Evolutionary conservation across 768 basidiomycete genomes (phyloP), one percentile per base, ranked within the genome.

Genomic region (Phlebiopsis gigantea): DNA sequence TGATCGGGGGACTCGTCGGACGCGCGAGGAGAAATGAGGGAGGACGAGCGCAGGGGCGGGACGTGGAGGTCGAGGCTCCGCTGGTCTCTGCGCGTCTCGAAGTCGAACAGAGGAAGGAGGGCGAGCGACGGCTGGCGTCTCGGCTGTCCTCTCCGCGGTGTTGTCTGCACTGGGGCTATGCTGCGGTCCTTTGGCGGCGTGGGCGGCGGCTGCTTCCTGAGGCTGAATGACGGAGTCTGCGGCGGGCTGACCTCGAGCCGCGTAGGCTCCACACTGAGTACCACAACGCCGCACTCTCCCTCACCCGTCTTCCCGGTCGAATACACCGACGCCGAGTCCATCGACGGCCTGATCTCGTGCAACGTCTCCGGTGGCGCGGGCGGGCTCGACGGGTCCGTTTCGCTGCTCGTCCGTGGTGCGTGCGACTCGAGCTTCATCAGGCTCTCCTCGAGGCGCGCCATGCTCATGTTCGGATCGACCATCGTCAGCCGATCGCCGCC

Each of bases 381-480:
- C 17, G 12, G 8, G 34, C 34, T 39, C 21, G 52, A 42, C 41
- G 10, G 42, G 5, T 39, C 9, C 26, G 7, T 29, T 30, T n/a
- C 15, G 43, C 14, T 3, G 46, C 46, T 29, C 7, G 19, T 8
- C 26, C 58, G 25, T 9, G 59, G 59, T n/a, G 50, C 56, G 44
- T 58, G 55, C 39, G 56, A 43, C 42, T 57, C 60, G 30, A 64
- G 50, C 55, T 60, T 60, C 24, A 58, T 58, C 39, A 64, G 55
- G 41, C 53, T 64, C 58, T 39, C 28, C 51, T 60, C 58, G 34
- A 64, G 55, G 30, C 46, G 46, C 19, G 58, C 57, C 60, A 64
- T 61, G 54, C 63, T 64, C 42, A 26, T 46, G 26, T 60, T 56
- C 21, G 60, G 60, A 39, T 64, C 63, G 19, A 63, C 55, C 17